Base-by-base conservation (phyloP, 805 yeast genomes). In the Lipomyces sp. region DNA sequence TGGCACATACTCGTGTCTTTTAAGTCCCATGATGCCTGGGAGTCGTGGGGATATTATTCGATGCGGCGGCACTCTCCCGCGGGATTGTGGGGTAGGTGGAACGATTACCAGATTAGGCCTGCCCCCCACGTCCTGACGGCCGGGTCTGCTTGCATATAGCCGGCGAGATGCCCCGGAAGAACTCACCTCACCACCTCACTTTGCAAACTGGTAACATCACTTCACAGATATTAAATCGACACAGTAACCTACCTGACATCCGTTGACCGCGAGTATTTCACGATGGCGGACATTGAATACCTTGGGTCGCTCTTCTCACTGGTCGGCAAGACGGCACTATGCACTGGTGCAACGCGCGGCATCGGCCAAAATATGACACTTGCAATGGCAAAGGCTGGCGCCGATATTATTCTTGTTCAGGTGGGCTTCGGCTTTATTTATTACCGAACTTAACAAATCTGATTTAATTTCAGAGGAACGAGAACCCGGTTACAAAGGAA, bases 341-440 rank as follows among this genome's bases (percentile, higher is more conserved):
- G 84, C 45, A 82, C 88, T 11, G 89, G 89, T 10, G 87, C 84
- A 11, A 82, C 87, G 24, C 81, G 85, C 30, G 89, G 89, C 4
- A 85, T 86, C 67, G 89, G 88, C 1, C 80, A 80, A 33, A 83
- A 82, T 53, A 82, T 85, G 60, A 86, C 85, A 30, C 74, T 77
- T 37, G 87, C 84, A 13, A 76, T 84, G 33, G 87, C 86, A 1
- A 81, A 81, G 61, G 85, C 86, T 33, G 85, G 85, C 11, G 80
- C 83, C 7, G 74, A 76, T 45, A 71, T 82, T 70, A 77, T 71
- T 18, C 64, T 84, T 24, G 77, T 81, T 42, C 83, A 83, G 66
- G 75, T 63, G 37, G 10, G 57, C 32, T 15, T n/a, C n/a, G 7
- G 18, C n/a, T 15, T 15, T 5, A 42, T 42, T 42, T 32, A 7